Conservation (phyloP, 331 rosid species). For the Quercus phellos region DNA sequence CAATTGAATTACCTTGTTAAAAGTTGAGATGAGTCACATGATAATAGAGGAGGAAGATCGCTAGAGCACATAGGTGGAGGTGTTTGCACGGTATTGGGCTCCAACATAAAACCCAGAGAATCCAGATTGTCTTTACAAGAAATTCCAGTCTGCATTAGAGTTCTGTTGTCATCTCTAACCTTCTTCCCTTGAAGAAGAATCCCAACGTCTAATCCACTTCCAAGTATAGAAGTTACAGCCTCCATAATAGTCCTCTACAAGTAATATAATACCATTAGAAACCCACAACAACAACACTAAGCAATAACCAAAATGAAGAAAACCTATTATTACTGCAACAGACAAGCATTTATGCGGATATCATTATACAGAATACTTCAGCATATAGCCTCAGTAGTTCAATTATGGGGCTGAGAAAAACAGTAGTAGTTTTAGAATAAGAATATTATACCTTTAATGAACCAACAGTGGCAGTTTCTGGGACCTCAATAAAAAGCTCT, state of each 20-base stretch:
- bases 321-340: not conserved
- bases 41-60: constrained; percentile 33
- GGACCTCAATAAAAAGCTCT: constrained; percentile 79
- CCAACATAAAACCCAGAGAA: constrained; percentile 55
- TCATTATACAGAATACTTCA: not conserved
- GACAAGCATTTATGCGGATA: not conserved
- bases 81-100: constrained; percentile 43
- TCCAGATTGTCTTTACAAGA: constrained; percentile 55
- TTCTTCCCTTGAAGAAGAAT: constrained; percentile 62
- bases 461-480: constrained; percentile 80
- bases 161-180: constrained; percentile 60
- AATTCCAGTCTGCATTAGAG: constrained; percentile 63
- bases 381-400: not conserved
- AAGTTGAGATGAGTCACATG: constrained; percentile 29
- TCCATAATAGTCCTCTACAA: constrained; percentile 70
- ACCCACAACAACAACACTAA: not conserved
- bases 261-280: not conserved
- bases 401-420: not conserved
- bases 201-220: constrained; percentile 57
- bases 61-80: constrained; percentile 34
- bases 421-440: too few relatives aligned
- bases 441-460: constrained; percentile 61
- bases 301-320: not conserved
- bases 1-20: constrained; percentile 38
- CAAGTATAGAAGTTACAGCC: constrained; percentile 60